Evolutionary conservation across 371 early-diverging fungal genomes (phyloP), one percentile per base, ranked within the genome.

Genomic region (Actinomortierella ambigua): DNA sequence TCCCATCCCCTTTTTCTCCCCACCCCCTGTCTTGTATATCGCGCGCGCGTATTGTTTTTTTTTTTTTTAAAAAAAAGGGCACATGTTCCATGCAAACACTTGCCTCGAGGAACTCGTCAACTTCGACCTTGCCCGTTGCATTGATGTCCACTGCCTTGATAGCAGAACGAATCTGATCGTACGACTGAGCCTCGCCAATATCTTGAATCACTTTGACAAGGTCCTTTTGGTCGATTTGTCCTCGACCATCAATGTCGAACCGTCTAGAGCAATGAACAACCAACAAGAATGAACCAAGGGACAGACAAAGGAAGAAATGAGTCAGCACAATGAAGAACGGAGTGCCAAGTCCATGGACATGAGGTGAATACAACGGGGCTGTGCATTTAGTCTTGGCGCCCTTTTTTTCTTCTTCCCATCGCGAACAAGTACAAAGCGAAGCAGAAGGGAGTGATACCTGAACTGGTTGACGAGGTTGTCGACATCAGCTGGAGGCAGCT

Each of bases 51-150:
- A 11, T 41, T 15, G 8, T 41, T 41, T 41, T 15, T 41, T 15
- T 41, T 41, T 41, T 15, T 41, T 51, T 8, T 13, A 11, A 39
- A 18, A 28, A 24, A 50, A 8, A 44, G n/a, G 22, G 24, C 18
- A 57, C 39, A 24, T 27, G 41, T 29, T 24, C 2, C 46, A 6
- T 18, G 27, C 46, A 4, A 29, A 47, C 43, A 23, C 49, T 79
- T 82, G 88, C 90, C 84, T 91, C 93, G 27, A 93, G 82, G 75
- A 92, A 93, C 68, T 93, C 94, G 67, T 93, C 94, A 4, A 89
- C 82, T 63, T 91, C 92, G 53, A 93, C 87, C 66, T 87, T 86
- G 64, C 89, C 90, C 14, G 86, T 84, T 15, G 88, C 81, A 68
- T 87, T 91, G 55, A 84, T 85, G 49, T 86, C 85, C 23, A 93